Conservation (phyloP, 768 basidiomycete species). For the Lactifluus echinatus region DNA sequence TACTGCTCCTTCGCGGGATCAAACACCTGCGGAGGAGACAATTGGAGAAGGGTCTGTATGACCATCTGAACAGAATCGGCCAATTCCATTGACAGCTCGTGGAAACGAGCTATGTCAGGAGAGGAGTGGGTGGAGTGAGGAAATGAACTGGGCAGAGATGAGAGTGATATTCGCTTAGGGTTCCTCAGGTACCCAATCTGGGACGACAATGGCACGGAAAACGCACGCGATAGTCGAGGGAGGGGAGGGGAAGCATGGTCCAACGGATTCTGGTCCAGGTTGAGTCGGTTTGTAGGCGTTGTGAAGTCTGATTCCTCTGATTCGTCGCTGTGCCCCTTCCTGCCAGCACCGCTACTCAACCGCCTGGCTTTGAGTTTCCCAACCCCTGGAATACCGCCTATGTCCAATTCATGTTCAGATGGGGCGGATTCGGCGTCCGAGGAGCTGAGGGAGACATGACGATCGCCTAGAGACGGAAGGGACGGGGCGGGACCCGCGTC, state of each 20-base stretch:
- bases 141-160: constrained; percentile 20
- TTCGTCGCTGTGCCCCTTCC: constrained; percentile 23
- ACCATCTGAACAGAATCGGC: constrained; percentile 88
- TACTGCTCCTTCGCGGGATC: constrained; percentile 93
- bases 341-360: constrained; percentile 14
- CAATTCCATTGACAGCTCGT: constrained; percentile 75
- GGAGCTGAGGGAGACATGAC: constrained; percentile 32
- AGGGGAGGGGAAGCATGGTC: constrained; percentile 26
- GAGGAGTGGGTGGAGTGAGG: constrained; percentile 22
- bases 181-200: constrained; percentile 71
- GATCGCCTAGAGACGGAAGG: constrained; percentile 33
- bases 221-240: constrained; percentile 64
- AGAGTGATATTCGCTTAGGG: constrained; percentile 39
- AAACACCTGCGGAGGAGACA: constrained; percentile 82
- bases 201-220: constrained; percentile 71
- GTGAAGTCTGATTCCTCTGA: constrained; percentile 24
- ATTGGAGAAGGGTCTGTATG: constrained; percentile 84
- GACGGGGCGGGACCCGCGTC: constrained; percentile 36
- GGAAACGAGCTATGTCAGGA: constrained; percentile 36
- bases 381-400: neutral
- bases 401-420: constrained; percentile 36
- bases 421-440: constrained; percentile 44
- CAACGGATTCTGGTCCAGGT: constrained; percentile 27
- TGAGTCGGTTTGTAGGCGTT: constrained; percentile 28
- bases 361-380: neutral